These are phyloP conservation scores for Hyparrhenia diplandra DNA, from an alignment of 176 grass and related monocot species.

Conservation along the genomic window DNA sequence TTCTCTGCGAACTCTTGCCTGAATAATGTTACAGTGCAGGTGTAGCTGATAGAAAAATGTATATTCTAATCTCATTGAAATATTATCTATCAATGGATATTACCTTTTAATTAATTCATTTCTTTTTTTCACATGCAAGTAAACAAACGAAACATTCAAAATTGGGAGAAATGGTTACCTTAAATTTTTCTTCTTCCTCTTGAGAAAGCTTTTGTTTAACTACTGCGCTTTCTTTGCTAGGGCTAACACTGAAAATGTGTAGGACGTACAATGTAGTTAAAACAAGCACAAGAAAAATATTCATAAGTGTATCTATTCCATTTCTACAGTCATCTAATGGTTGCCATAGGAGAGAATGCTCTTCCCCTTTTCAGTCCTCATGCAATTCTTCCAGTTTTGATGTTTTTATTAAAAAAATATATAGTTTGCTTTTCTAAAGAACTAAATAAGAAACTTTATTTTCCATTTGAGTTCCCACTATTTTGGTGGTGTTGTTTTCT, in stretches of 20 bases:
- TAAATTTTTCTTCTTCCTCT: conserved; percentile 61
- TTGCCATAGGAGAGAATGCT: background rate
- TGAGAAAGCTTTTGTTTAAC: conserved; percentile 62
- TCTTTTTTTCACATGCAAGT: background rate
- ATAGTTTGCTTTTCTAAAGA: background rate
- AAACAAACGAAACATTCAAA: background rate
- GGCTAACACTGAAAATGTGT: conserved; percentile 50
- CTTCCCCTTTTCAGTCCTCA: background rate
- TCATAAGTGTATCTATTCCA: background rate
- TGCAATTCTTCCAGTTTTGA: background rate
- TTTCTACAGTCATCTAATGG: background rate
- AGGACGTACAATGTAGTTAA: background rate
- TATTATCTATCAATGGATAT: background rate
- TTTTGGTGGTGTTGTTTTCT: background rate
- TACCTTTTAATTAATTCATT: background rate
- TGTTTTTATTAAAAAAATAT: background rate
- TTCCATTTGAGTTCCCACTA: background rate
- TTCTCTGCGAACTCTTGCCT: background rate
- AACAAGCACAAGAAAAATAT: too few species aligned
- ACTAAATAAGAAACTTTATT: background rate
- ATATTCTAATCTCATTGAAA: background rate
- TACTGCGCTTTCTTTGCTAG: conserved; percentile 57
- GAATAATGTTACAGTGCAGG: too few species aligned
- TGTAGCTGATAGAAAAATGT: background rate
- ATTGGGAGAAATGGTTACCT: conserved; percentile 45